Percentiles rank a stretch among this genome's conserved stretches.
Conservation (phyloP, 2,329 filamentous ascomycete species). For the Plectosphaerella plurivora region DNA sequence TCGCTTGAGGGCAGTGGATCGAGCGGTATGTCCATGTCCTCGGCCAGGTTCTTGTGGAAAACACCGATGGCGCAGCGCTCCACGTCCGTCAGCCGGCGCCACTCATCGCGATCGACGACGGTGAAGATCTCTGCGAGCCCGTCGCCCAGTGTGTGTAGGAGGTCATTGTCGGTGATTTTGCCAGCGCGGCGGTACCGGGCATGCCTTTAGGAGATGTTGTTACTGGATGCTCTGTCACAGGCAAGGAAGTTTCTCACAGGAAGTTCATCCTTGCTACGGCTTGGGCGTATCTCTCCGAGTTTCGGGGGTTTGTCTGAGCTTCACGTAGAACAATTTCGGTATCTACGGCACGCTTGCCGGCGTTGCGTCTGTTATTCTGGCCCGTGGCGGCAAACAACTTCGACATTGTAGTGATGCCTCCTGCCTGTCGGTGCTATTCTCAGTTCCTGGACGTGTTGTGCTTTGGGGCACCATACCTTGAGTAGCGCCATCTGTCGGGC, state of each 20-base stretch:
- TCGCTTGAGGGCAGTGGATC: slow-evolving; percentile 17
- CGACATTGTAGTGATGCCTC: slow-evolving; percentile 52
- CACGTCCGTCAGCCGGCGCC: slow-evolving; percentile 48
- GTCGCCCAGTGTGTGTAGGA: slow-evolving; percentile 60
- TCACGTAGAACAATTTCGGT: slow-evolving; percentile 45
- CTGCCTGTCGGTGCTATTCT: slow-evolving; percentile 20
- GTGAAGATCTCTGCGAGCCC: slow-evolving; percentile 51
- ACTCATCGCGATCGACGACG: slow-evolving; percentile 52
- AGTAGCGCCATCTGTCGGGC: slow-evolving; percentile 56
- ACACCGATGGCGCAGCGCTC: slow-evolving; percentile 52
- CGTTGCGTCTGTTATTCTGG: slow-evolving; percentile 36
- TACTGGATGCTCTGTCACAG: background rate
- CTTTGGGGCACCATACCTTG: slow-evolving; percentile 29
- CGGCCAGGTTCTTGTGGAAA: slow-evolving; percentile 53
- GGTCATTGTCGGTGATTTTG: slow-evolving; percentile 57
- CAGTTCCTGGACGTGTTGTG: background rate
- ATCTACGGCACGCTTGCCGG: slow-evolving; percentile 48
- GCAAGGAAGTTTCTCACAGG: slow-evolving; percentile 22
- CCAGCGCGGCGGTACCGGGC: slow-evolving; percentile 51
- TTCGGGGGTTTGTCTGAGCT: slow-evolving; percentile 35
- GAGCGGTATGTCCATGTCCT: slow-evolving; percentile 39
- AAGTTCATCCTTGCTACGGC: slow-evolving; percentile 62
- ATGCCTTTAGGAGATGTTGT: slow-evolving; percentile 36
- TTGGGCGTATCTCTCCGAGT: slow-evolving; percentile 36
- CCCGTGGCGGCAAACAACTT: slow-evolving; percentile 41